phyloP scores from a whole-genome alignment of 495 filamentous ascomycete genomes.

The Daldinia grandis region DNA sequence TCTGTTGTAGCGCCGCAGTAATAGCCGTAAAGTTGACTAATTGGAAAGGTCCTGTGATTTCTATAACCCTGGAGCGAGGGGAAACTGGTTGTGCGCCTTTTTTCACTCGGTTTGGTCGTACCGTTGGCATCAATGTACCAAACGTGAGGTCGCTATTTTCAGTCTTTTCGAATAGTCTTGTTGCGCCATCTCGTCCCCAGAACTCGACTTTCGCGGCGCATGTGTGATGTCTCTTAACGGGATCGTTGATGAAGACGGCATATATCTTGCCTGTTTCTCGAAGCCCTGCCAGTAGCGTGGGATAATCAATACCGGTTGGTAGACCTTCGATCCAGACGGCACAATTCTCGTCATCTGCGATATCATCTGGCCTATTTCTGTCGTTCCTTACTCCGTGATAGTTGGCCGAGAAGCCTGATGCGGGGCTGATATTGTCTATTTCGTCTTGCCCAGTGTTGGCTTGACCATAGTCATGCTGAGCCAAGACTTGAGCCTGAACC shows the following conservation, averaged over 20 bases:
- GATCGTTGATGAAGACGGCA: neutral
- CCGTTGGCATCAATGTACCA: neutral
- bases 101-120: neutral
- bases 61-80: neutral
- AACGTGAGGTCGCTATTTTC: neutral
- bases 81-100: neutral
- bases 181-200: neutral
- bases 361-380: neutral
- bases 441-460: neutral
- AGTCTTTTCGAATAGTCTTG: neutral
- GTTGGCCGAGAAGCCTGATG: neutral
- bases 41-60: neutral
- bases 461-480: neutral
- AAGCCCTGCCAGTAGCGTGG: neutral
- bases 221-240: neutral
- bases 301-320: neutral
- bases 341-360: neutral
- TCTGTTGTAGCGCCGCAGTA: neutral
- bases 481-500: neutral
- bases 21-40: neutral
- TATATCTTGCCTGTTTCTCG: neutral
- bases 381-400: neutral
- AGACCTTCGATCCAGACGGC: neutral
- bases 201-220: neutral
- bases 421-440: neutral